Conservation (phyloP, 129 eudicot species). For the Tagetes erecta region DNA sequence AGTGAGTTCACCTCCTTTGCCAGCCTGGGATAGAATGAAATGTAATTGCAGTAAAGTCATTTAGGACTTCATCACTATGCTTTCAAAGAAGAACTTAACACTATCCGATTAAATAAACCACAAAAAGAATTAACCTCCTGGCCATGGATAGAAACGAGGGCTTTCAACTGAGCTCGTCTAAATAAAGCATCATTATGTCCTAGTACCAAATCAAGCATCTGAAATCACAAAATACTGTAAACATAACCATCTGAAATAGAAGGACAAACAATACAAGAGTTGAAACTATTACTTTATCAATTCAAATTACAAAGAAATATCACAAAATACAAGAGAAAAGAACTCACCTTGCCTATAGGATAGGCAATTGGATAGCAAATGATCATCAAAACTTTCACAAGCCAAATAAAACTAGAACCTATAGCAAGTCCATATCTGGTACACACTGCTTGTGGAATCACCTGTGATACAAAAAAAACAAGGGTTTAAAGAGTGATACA, state of each 20-base stretch:
- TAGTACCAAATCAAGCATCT: conserved; percentile 79
- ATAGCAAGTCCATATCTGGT: conserved; percentile 98
- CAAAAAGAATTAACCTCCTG: conserved; percentile 52
- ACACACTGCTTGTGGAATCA: conserved; percentile 95
- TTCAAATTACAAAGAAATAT: conserved; percentile 1
- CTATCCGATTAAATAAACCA: not conserved
- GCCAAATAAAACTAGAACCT: conserved; percentile 90
- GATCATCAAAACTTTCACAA: conserved; percentile 79
- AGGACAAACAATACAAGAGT: not conserved
- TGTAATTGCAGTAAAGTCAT: conserved; percentile 10
- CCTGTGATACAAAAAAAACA: conserved; percentile 43
- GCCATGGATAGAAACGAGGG: conserved; percentile 93
- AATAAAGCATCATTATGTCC: conserved; percentile 91
- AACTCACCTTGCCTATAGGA: conserved; percentile 88
- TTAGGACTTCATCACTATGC: not conserved
- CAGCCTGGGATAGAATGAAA: conserved; percentile 56
- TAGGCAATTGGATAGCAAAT: conserved; percentile 81
- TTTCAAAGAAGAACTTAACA: not conserved
- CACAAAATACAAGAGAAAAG: not conserved
- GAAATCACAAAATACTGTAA: conserved; percentile 32
- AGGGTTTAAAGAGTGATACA: conserved; percentile 16
- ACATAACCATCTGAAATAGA: conserved; percentile 12
- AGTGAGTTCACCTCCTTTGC: conserved; percentile 97
- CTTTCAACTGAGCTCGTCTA: conserved; percentile 94
- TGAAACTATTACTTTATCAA: conserved; percentile 1